phyloP scores from a whole-genome alignment of 1,284 basidiomycete species.

The Ustilago shanxiensis region DNA sequence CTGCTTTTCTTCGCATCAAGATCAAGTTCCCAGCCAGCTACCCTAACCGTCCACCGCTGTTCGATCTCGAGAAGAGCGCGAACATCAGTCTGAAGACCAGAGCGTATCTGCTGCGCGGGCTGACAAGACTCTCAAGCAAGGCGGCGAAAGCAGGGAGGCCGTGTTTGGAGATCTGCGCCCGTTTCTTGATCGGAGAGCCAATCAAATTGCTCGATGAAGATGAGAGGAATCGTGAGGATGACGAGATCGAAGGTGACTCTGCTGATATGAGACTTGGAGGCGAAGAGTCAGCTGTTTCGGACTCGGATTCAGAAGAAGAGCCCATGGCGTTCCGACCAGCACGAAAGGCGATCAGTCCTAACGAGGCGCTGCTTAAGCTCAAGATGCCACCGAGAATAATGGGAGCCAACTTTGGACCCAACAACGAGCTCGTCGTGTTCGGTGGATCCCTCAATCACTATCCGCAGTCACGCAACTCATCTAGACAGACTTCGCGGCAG shows the following conservation, averaged over 20 bases:
- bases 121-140: conserved; percentile 41
- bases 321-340: conserved; percentile 28
- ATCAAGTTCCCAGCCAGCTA: conserved; percentile 62
- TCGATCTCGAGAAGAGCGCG: conserved; percentile 65
- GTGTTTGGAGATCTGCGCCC: conserved; percentile 55
- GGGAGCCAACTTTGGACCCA: conserved; percentile 52
- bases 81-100: conserved; percentile 63
- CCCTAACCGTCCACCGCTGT: conserved; percentile 55
- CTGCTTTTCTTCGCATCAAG: conserved; percentile 62
- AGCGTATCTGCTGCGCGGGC: conserved; percentile 55
- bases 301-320: conserved; percentile 29
- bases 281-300: conserved; percentile 21
- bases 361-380: conserved; percentile 16
- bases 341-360: conserved; percentile 1
- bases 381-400: conserved; percentile 39
- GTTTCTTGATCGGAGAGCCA: conserved; percentile 60
- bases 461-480: conserved; percentile 30
- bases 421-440: conserved; percentile 53
- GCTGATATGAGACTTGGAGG: conserved; percentile 18
- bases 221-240: conserved; percentile 13
- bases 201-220: conserved; percentile 47
- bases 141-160: conserved; percentile 33
- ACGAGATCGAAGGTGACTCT: conserved; percentile 13
- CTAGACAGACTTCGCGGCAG: conserved; percentile 17
- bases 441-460: conserved; percentile 32